Base-by-base conservation (phyloP, 176 grass and related monocot species). In the Oryza coarctata region DNA sequence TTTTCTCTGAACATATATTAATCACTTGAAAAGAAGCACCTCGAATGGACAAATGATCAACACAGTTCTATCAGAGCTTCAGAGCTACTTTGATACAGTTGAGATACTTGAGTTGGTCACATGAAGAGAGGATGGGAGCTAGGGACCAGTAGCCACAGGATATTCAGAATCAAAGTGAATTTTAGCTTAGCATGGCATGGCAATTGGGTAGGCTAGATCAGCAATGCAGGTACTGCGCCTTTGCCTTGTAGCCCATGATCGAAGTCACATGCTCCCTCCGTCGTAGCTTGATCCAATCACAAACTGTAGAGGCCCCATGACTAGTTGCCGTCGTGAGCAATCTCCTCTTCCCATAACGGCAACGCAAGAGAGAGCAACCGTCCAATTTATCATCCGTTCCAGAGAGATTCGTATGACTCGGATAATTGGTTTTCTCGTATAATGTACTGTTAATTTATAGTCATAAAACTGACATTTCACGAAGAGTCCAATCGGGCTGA, bases 21-120 rank as follows among this genome's bases (percentile, higher is more conserved):
- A 3, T 0, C 55, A 45, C 63, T 26, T 11, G 17, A 45, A 31
- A 45, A 65, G 15, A 36, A 31, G 70, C 23, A 39, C 26, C 6
- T 61, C 50, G 17, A 49, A 81, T 71, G 79, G 57, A 58, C 18
- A 32, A 39, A 79, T 40, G 47, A 70, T 57, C 75, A 30, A 22
- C 5, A 2, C 11, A 3, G 22, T 0, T 58, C 55, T 55, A 20
- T n/a, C 6, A 55, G 20, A 55, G 50, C 22, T 22, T 55, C 18
- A 55, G 20, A 55, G 50, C 18, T 55, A 55, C 50, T 55, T 55
- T 55, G 50, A 55, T 9, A 55, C n/a, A 8, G 75, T 63, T 55
- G 14, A 9, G 62, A 68, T 36, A 49, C 28, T 71, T 44, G 74
- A 85, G 36, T 12, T 13, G 1, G 31, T 78, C 65, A 71, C 74